Evolutionary conservation across 2,329 filamentous ascomycete genomes (phyloP).

Genomic region (Biscogniauxia marginata): DNA sequence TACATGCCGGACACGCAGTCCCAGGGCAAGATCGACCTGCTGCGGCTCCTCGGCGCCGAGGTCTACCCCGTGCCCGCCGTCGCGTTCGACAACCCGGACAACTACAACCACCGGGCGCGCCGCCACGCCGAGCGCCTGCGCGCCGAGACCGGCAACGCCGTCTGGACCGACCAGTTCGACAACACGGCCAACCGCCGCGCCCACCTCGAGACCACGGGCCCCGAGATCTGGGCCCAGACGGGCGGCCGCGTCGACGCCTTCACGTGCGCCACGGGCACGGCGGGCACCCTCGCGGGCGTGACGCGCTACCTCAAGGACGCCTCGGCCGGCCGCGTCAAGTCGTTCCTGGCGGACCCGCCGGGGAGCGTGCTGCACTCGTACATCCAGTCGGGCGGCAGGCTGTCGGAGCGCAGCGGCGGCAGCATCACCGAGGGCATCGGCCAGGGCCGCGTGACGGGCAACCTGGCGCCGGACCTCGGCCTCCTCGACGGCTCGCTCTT

Average conservation of each 20-base stretch:
- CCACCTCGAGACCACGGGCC: slow-evolving; percentile 94
- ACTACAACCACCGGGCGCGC: slow-evolving; percentile 96
- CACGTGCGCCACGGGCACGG: slow-evolving; percentile 92
- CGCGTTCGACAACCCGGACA: slow-evolving; percentile 89
- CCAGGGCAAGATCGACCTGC: slow-evolving; percentile 93
- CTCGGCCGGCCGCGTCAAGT: slow-evolving; percentile 75
- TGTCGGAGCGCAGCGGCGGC: slow-evolving; percentile 77
- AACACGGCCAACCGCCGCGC: slow-evolving; percentile 91
- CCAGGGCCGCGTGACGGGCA: slow-evolving; percentile 94
- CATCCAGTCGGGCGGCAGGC: slow-evolving; percentile 77
- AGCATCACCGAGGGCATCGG: slow-evolving; percentile 98
- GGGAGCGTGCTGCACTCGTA: slow-evolving; percentile 93
- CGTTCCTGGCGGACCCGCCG: slow-evolving; percentile 89
- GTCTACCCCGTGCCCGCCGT: slow-evolving; percentile 96
- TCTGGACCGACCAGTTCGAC: slow-evolving; percentile 99
- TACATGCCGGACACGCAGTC: slow-evolving; percentile 99
- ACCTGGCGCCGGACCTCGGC: slow-evolving; percentile 79
- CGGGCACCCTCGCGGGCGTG: slow-evolving; percentile 83
- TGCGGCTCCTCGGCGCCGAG: slow-evolving; percentile 87
- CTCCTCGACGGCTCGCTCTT: slow-evolving; percentile 81
- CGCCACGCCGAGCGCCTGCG: slow-evolving; percentile 83
- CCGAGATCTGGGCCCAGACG: slow-evolving; percentile 96
- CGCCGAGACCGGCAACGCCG: slow-evolving; percentile 60
- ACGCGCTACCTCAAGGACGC: slow-evolving; percentile 87
- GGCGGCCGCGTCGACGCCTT: slow-evolving; percentile 85